Evolutionary conservation across 139 green algal species (phyloP).

Genomic region (Micractinium sp.): DNA sequence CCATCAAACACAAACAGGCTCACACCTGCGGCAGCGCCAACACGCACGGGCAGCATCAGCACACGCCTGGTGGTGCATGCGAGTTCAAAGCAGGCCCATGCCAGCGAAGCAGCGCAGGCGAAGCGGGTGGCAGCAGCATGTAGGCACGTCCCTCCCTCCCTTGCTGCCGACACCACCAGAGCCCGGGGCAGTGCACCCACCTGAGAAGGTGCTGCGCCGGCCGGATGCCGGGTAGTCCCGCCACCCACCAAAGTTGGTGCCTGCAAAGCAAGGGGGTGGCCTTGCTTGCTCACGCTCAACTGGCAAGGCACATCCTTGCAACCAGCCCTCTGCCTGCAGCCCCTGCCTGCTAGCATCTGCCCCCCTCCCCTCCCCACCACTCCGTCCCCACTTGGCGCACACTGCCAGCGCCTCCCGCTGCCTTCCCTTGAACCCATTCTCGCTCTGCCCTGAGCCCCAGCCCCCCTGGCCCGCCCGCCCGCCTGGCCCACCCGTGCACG

Average conservation of each 20-base stretch:
- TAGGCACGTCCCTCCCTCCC: not conserved
- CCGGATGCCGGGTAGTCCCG: not conserved
- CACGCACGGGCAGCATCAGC: not conserved
- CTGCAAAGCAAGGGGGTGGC: not conserved
- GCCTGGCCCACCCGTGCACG: not conserved
- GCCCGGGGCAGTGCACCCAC: not conserved
- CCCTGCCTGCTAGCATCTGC: no score
- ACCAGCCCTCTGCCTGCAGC: not conserved
- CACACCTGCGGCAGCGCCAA: not conserved
- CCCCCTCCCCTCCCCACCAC: no score
- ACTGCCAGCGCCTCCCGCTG: no score
- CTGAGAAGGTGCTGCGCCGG: slow-evolving; percentile 10
- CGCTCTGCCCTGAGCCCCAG: no score
- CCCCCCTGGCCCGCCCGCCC: no score
- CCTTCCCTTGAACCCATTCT: no score
- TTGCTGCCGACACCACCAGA: not conserved
- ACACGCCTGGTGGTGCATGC: not conserved
- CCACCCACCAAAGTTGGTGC: slow-evolving; percentile 15
- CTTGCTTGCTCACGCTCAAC: no score
- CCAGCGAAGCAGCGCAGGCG: not conserved
- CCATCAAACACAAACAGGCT: slow-evolving; percentile 14
- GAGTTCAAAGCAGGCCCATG: not conserved
- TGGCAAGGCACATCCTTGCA: not conserved
- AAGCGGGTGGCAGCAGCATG: not conserved
- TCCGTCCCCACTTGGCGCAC: no score